Percentiles rank a stretch among this genome's conserved stretches.
Conservation (phyloP, 768 basidiomycete genomes). For the Tricholoma saponaceum region DNA sequence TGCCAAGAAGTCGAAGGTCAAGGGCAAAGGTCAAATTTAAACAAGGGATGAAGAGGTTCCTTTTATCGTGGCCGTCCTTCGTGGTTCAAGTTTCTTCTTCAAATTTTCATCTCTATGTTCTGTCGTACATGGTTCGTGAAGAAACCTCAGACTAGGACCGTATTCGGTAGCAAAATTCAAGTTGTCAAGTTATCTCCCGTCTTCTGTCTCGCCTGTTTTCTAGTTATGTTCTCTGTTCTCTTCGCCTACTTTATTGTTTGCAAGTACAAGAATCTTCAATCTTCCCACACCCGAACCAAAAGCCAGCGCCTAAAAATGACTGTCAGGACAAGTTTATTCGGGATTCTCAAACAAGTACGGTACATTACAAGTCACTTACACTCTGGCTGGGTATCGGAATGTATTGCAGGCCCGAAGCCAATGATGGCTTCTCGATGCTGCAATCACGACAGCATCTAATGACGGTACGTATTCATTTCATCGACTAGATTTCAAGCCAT, state of each 20-base stretch:
- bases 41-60: slow-evolving; percentile 38
- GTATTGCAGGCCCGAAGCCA: neutral
- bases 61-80: slow-evolving; percentile 31
- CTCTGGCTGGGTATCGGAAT: neutral
- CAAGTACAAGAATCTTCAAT: slow-evolving; percentile 37
- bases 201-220: slow-evolving; percentile 51
- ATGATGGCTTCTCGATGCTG: neutral
- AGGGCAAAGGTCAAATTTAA: slow-evolving; percentile 38
- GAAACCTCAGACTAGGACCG: slow-evolving; percentile 39
- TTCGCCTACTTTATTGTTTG: slow-evolving; percentile 46
- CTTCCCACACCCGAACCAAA: slow-evolving; percentile 12
- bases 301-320: slow-evolving; percentile 15
- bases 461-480: neutral
- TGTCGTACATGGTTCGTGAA: slow-evolving; percentile 45
- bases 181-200: slow-evolving; percentile 61
- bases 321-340: slow-evolving; percentile 11
- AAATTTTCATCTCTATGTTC: slow-evolving; percentile 34
- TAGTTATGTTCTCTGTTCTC: slow-evolving; percentile 47
- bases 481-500: neutral
- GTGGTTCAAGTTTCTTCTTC: slow-evolving; percentile 39
- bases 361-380: neutral
- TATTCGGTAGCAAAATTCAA: slow-evolving; percentile 56
- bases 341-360: slow-evolving; percentile 8
- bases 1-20: slow-evolving; percentile 28
- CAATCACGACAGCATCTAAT: neutral